Evolutionary conservation across 805 yeast species (phyloP).

Genomic region (Candida mattraensis): DNA sequence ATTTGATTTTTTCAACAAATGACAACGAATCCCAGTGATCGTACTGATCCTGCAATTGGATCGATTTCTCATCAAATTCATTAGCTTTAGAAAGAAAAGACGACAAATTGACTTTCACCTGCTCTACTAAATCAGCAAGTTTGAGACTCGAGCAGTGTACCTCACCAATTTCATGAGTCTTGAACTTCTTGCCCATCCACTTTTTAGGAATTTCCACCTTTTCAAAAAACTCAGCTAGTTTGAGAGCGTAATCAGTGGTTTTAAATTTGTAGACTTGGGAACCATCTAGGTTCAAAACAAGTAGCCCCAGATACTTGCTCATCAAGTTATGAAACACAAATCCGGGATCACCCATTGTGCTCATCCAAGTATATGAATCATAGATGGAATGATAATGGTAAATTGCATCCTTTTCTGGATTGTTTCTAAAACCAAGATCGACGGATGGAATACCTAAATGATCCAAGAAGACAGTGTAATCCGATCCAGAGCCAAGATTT

Average conservation of each 20-base stretch:
- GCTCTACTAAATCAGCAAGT: constrained; percentile 27
- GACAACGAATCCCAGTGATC: constrained; percentile 26
- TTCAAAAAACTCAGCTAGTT: constrained; percentile 51
- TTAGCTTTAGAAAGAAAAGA: constrained; percentile 24
- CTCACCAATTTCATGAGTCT: background rate
- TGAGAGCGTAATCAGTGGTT: constrained; percentile 47
- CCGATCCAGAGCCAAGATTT: constrained; percentile 69
- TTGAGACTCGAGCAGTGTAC: no score
- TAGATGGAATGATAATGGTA: constrained; percentile 78
- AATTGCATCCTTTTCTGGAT: constrained; percentile 49
- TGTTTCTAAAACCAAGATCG: constrained; percentile 54
- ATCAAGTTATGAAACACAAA: constrained; percentile 57
- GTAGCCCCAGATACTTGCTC: constrained; percentile 52
- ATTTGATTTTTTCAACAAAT: constrained; percentile 28
- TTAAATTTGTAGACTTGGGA: constrained; percentile 45
- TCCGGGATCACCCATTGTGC: constrained; percentile 58
- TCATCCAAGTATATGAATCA: constrained; percentile 74
- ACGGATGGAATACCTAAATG: constrained; percentile 60
- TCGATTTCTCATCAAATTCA: constrained; percentile 28
- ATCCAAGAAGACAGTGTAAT: constrained; percentile 60
- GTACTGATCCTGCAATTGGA: constrained; percentile 22
- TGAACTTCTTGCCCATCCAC: constrained; percentile 21
- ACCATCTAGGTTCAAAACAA: constrained; percentile 50
- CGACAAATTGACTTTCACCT: constrained; percentile 29
- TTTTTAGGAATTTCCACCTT: constrained; percentile 26